Percentiles rank a stretch among this genome's conserved stretches.
Evolutionary conservation across 75 land plant genomes (phyloP).

Genomic region (Azolla pinnata): DNA sequence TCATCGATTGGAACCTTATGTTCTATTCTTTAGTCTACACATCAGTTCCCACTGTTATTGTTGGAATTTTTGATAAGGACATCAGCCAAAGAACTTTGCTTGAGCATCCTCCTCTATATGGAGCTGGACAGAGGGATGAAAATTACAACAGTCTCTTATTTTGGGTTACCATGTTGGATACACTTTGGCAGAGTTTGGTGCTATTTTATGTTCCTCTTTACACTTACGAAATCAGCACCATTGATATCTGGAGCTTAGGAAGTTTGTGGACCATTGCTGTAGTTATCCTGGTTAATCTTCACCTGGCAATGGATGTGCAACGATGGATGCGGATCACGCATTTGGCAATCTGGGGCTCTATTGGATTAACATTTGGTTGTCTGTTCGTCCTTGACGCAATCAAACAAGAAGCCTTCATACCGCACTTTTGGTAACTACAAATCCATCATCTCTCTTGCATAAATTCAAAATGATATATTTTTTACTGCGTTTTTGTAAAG

Average conservation of each 20-base stretch:
- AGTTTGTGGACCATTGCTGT: constrained; percentile 64
- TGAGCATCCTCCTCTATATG: constrained; percentile 55
- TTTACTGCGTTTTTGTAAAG: no score
- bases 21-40: constrained; percentile 78
- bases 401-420: constrained; percentile 10
- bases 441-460: no score
- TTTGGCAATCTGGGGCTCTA: constrained; percentile 71
- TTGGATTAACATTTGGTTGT: constrained; percentile 44
- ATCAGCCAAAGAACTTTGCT: constrained; percentile 51
- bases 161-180: constrained; percentile 63
- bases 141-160: constrained; percentile 58
- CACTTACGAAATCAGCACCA: constrained; percentile 33
- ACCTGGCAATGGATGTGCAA: constrained; percentile 71
- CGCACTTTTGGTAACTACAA: constrained; percentile 10
- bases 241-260: constrained; percentile 59
- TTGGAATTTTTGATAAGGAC: constrained; percentile 78
- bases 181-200: constrained; percentile 73
- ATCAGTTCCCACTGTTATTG: constrained; percentile 67
- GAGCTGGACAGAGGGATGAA: constrained; percentile 70
- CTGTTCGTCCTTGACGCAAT: constrained; percentile 52
- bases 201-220: constrained; percentile 57
- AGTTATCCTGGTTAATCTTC: constrained; percentile 71
- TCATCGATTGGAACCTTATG: constrained; percentile 77
- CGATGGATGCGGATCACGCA: constrained; percentile 70
- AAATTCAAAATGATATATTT: no score